Conservation (phyloP, 2,329 filamentous ascomycete species). For the Fusarium brevicatenulatum region DNA sequence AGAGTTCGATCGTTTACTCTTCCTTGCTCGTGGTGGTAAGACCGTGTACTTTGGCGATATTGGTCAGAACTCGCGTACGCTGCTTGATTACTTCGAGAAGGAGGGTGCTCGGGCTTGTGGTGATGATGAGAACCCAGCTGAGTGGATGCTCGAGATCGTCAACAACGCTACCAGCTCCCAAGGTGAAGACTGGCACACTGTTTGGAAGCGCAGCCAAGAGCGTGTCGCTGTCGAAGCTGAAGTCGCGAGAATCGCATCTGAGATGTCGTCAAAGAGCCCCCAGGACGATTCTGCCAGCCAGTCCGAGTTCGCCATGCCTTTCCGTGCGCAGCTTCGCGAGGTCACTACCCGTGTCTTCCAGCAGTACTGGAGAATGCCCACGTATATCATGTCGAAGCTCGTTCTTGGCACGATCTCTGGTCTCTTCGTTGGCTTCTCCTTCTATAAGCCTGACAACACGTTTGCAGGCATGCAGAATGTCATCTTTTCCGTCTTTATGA, state of each 20-base stretch:
- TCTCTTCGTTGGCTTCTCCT: slow-evolving; percentile 81
- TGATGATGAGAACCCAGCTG: slow-evolving; percentile 75
- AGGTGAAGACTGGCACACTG: slow-evolving; percentile 70
- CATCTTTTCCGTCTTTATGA: slow-evolving; percentile 79
- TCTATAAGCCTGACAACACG: slow-evolving; percentile 65
- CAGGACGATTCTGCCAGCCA: slow-evolving; percentile 45
- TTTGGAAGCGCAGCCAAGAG: slow-evolving; percentile 69
- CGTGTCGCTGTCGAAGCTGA: slow-evolving; percentile 65
- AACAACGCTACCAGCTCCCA: slow-evolving; percentile 53
- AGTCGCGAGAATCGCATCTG: slow-evolving; percentile 69
- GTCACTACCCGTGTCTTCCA: slow-evolving; percentile 78
- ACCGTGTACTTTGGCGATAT: slow-evolving; percentile 78
- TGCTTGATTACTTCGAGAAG: slow-evolving; percentile 71
- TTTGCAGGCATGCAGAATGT: slow-evolving; percentile 78
- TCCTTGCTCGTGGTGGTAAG: slow-evolving; percentile 71
- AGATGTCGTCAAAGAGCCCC: slow-evolving; percentile 47
- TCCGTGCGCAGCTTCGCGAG: slow-evolving; percentile 70
- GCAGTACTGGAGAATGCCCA: slow-evolving; percentile 85
- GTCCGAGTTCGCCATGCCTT: slow-evolving; percentile 82
- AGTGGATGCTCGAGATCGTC: slow-evolving; percentile 74
- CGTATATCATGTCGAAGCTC: slow-evolving; percentile 80
- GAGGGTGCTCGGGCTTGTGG: slow-evolving; percentile 71
- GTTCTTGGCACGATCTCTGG: slow-evolving; percentile 67
- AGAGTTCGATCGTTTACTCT: slow-evolving; percentile 69
- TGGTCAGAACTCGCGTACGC: slow-evolving; percentile 65